Evolutionary conservation across 148 eudicot genomes (phyloP).

Genomic region (Amaranthus palmeri): DNA sequence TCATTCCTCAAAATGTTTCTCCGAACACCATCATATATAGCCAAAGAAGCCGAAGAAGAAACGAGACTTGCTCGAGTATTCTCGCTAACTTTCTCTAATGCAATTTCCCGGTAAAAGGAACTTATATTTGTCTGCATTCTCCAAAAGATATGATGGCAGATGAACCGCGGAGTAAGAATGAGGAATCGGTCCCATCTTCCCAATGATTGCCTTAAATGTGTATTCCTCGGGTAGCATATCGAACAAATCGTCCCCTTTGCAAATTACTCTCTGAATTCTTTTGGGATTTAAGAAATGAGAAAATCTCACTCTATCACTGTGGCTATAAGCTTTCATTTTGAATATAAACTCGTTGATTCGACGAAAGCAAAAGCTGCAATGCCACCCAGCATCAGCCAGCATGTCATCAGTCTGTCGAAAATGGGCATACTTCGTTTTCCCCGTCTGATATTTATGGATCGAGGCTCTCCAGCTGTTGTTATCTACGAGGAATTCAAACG

Average conservation of each 20-base stretch:
- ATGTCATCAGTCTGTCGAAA: slow-evolving; percentile 57
- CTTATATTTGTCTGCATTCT: slow-evolving; percentile 56
- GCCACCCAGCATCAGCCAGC: slow-evolving; percentile 79
- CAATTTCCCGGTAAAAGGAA: slow-evolving; percentile 77
- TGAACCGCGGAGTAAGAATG: slow-evolving; percentile 81
- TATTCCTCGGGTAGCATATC: slow-evolving; percentile 85
- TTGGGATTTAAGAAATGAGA: slow-evolving; percentile 56
- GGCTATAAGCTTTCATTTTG: slow-evolving; percentile 90
- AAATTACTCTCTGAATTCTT: slow-evolving; percentile 59
- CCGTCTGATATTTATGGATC: slow-evolving; percentile 54
- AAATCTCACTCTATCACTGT: slow-evolving; percentile 67
- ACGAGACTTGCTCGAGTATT: background rate
- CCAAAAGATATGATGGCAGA: slow-evolving; percentile 61
- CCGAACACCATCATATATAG: slow-evolving; percentile 4
- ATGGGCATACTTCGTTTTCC: slow-evolving; percentile 67
- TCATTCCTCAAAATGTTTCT: slow-evolving; percentile 18
- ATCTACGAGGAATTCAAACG: slow-evolving; percentile 65
- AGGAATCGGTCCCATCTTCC: slow-evolving; percentile 76
- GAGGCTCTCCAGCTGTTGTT: slow-evolving; percentile 82
- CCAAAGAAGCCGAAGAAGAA: slow-evolving; percentile 10
- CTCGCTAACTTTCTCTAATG: slow-evolving; percentile 56
- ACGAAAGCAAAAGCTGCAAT: slow-evolving; percentile 82
- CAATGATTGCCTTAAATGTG: slow-evolving; percentile 61
- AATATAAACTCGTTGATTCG: slow-evolving; percentile 58
- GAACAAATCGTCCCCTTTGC: slow-evolving; percentile 66